Evolutionary conservation across 495 filamentous ascomycete genomes (phyloP), one percentile per base, ranked within the genome.

Genomic region (Talaromyces ruber): DNA sequence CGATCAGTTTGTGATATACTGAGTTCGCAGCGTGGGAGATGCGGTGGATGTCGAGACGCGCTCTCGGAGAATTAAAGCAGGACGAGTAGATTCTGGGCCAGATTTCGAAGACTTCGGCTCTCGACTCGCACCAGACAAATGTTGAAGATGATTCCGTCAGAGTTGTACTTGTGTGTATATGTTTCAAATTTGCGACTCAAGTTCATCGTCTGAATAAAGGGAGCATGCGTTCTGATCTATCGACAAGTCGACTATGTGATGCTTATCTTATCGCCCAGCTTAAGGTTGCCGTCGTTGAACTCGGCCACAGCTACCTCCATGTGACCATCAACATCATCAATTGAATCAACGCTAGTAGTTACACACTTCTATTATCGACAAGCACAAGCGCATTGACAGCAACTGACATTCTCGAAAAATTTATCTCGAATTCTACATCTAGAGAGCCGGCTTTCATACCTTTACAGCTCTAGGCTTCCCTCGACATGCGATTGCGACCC

Each of bases 231-330:
- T 45, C 39, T 45, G 39, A 45, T 37, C 34, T 32, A 5, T n/a
- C n/a, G n/a, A 43, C 8, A 43, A 43, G 43, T 21, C 43, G 43
- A 47, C 8, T 39, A 39, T 39, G 34, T 39, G n/a, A 47, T 21
- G 55, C 55, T 58, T 58, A 58, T 58, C 55, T 58, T 58, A 58
- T 58, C 55, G 29, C 18, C 54, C 26, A 21, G 25, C 14, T 34
- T 52, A 52, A 43, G 39, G 39, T 18, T 43, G 39, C 39, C 39
- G 18, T 47, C 18, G 18, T 39, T 39, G 14, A 26, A 29, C 52
- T 11, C 24, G 28, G 52, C 43, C 8, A 21, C 24, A 16, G 11
- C 50, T 4, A 16, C 26, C 50, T 47, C 21, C 43, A 47, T 47
- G 43, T 47, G 43, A 18, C 16, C 43, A 47, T 8, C 43, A 47